A percentile compares a stretch with the other conserved stretches of the same genome.
Evolutionary conservation across 2,329 filamentous ascomycete genomes (phyloP).

Genomic region (Teratosphaeria pseudoeucalypti): DNA sequence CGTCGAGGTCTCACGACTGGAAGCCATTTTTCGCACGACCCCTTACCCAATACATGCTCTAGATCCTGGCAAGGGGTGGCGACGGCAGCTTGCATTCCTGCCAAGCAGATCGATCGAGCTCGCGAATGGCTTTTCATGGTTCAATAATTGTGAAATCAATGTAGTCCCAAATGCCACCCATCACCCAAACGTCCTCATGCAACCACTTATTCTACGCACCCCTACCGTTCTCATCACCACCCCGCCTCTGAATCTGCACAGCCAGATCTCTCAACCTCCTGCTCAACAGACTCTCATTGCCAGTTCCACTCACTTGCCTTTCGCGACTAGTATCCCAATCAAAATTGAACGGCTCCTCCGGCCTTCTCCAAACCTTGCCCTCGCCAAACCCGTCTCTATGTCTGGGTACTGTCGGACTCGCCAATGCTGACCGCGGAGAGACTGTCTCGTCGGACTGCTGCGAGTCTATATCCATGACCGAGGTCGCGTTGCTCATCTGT

Average conservation of each 20-base stretch:
- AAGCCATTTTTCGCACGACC: neutral
- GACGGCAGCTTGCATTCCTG: neutral
- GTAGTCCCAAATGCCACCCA: neutral
- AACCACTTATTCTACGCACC: neutral
- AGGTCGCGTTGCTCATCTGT: slow-evolving; percentile 13
- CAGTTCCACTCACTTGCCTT: slow-evolving; percentile 42
- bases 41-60: neutral
- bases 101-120: neutral
- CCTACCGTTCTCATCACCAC: neutral
- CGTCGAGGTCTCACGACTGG: neutral
- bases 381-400: neutral
- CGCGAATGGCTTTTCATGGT: neutral
- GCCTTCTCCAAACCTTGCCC: neutral
- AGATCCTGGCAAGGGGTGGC: too few species aligned
- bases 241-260: slow-evolving; percentile 2
- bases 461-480: slow-evolving; percentile 17
- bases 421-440: slow-evolving; percentile 2
- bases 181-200: neutral
- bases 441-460: slow-evolving; percentile 10
- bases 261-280: slow-evolving; percentile 54
- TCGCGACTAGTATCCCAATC: slow-evolving; percentile 39
- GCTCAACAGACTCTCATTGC: slow-evolving; percentile 52
- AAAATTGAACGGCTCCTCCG: slow-evolving; percentile 11
- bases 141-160: neutral
- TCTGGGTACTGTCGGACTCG: neutral